Conservation (phyloP, 306 rosid genomes). For the Mucuna pruriens region DNA sequence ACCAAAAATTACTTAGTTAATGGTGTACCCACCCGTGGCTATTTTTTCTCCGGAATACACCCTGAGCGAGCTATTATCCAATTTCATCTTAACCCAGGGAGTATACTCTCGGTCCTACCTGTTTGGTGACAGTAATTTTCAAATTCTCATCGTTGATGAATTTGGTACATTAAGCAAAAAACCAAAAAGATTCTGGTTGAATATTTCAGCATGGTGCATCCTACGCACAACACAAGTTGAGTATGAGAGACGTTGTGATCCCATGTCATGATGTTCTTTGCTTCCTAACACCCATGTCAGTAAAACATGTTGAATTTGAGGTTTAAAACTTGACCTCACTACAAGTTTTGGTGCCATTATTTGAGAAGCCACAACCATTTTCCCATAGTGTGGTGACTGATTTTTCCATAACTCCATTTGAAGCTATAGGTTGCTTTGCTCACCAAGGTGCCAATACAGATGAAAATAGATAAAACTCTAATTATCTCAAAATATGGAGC, state of each 20-base stretch:
- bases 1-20: constrained; percentile 39
- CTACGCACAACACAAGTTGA: constrained; percentile 69
- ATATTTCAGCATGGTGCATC: constrained; percentile 83
- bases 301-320: no score
- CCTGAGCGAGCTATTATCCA: neutral
- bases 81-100: constrained; percentile 51
- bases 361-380: no score
- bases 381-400: constrained; percentile 83
- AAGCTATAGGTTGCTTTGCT: constrained; percentile 76
- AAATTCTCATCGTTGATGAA: constrained; percentile 55
- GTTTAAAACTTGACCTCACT: no score
- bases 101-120: constrained; percentile 47
- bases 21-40: constrained; percentile 32
- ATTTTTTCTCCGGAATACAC: constrained; percentile 55
- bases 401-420: constrained; percentile 79
- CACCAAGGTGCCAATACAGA: constrained; percentile 58
- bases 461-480: constrained; percentile 59
- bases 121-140: constrained; percentile 48
- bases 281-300: no score
- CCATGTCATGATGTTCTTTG: no score
- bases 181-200: constrained; percentile 68
- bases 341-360: no score
- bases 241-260: constrained; percentile 68
- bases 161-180: constrained; percentile 34
- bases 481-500: constrained; percentile 86